A percentile compares a stretch with the other conserved stretches of the same genome.
These are phyloP conservation scores for Lentinula detonsa DNA, from an alignment of 768 basidiomycete genomes.

Conservation along the genomic window DNA sequence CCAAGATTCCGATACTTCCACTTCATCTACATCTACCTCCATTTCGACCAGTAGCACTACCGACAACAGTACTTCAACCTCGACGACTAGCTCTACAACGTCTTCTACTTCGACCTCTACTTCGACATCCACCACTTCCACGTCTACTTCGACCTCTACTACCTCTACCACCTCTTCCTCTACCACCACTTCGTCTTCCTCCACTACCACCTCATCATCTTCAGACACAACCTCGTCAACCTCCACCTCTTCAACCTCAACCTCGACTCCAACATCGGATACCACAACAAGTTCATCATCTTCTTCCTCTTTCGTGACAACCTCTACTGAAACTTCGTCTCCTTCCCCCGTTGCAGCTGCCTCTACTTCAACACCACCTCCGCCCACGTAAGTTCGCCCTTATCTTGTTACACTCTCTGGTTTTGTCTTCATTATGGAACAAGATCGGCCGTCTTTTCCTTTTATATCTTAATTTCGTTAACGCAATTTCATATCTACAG, in stretches of 20 bases:
- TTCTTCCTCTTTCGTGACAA: slow-evolving; percentile 3
- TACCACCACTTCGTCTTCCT: slow-evolving; percentile 12
- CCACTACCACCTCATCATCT: slow-evolving; percentile 13
- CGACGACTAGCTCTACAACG: slow-evolving; percentile 15
- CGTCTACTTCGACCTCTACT: slow-evolving; percentile 11
- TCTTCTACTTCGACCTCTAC: slow-evolving; percentile 15
- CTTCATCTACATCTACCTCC: slow-evolving; percentile 9
- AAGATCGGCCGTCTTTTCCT: background rate
- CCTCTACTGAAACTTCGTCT: slow-evolving; percentile 1
- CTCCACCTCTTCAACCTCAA: slow-evolving; percentile 9
- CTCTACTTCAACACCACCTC: background rate
- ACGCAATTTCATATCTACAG: slow-evolving; percentile 25
- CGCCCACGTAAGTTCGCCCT: slow-evolving; percentile 9
- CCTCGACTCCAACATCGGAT: background rate
- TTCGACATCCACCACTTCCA: slow-evolving; percentile 15
- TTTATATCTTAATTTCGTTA: slow-evolving; percentile 4
- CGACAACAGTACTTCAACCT: slow-evolving; percentile 12
- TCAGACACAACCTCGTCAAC: slow-evolving; percentile 11
- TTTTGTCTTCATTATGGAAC: background rate
- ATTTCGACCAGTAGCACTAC: slow-evolving; percentile 4
- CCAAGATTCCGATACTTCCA: slow-evolving; percentile 10
- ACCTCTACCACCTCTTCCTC: slow-evolving; percentile 12
- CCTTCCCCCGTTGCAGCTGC: slow-evolving; percentile 1
- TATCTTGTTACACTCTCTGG: slow-evolving; percentile 16
- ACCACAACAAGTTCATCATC: slow-evolving; percentile 3